Conservation (phyloP, 495 filamentous ascomycete species). For the Penicillium robsamsonii region DNA sequence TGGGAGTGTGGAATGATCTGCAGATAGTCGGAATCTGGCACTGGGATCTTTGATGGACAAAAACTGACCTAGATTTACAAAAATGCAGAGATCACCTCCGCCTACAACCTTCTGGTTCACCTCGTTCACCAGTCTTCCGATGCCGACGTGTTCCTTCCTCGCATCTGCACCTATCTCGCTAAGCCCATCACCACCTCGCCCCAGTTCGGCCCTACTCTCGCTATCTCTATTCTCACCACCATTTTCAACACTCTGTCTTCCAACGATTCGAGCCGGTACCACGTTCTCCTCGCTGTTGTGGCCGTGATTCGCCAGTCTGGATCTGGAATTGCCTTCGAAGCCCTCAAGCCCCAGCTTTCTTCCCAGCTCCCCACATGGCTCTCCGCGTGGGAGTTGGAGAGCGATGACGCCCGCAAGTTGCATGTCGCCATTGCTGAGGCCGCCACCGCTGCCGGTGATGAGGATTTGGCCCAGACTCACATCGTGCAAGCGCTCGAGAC, state of each 20-base stretch:
- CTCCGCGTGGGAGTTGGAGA: constrained; percentile 74
- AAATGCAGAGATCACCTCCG: constrained; percentile 74
- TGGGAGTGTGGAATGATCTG: constrained; percentile 17
- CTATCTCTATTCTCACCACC: constrained; percentile 84
- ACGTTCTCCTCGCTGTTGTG: constrained; percentile 82
- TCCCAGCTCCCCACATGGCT: constrained; percentile 77
- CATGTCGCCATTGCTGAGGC: constrained; percentile 76
- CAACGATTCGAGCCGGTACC: constrained; percentile 74
- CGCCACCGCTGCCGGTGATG: constrained; percentile 72
- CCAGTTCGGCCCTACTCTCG: constrained; percentile 75
- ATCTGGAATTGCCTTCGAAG: constrained; percentile 70
- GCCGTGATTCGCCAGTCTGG: constrained; percentile 70
- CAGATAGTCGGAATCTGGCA: constrained; percentile 16
- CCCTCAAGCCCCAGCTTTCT: constrained; percentile 73
- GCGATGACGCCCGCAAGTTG: constrained; percentile 76
- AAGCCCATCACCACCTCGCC: constrained; percentile 83
- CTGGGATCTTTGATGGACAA: constrained; percentile 12
- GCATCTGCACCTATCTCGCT: constrained; percentile 81
- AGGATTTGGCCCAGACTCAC: constrained; percentile 76
- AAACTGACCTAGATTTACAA: constrained; percentile 17
- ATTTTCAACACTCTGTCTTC: constrained; percentile 91
- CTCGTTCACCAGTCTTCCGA: constrained; percentile 81
- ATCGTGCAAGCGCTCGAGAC: constrained; percentile 80
- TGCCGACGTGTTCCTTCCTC: constrained; percentile 77
- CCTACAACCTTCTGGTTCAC: constrained; percentile 95